Percentiles rank a stretch among this genome's conserved stretches.
Conservation (phyloP, 2,329 filamentous ascomycete species). For the Teratosphaeriaceae sp. region DNA sequence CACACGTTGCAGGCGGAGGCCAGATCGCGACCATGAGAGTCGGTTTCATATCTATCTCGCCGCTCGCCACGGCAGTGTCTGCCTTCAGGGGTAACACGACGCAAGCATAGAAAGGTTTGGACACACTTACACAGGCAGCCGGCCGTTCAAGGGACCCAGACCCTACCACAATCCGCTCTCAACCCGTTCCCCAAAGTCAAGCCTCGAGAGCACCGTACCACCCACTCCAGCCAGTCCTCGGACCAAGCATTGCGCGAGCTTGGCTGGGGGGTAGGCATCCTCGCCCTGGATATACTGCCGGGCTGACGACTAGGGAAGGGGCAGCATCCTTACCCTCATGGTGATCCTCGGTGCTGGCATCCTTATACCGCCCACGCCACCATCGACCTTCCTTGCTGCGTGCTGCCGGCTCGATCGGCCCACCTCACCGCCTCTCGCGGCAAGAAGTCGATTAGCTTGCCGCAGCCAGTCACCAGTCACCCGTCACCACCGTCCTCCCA, state of each 20-base stretch:
- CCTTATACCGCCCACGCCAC: slow-evolving; percentile 1
- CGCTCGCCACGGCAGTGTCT: no score
- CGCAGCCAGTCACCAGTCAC: not conserved
- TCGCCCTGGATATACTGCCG: no score
- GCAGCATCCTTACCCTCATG: slow-evolving; percentile 14
- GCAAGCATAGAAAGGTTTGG: not conserved
- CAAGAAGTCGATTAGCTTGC: not conserved
- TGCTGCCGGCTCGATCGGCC: not conserved
- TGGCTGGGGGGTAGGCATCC: no score
- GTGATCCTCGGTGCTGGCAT: slow-evolving; percentile 7
- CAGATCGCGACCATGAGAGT: not conserved
- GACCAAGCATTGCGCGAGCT: no score
- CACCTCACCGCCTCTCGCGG: not conserved
- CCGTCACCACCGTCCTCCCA: no score
- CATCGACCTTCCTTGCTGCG: slow-evolving; percentile 1
- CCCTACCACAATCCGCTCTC: slow-evolving; percentile 5
- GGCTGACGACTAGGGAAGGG: slow-evolving; percentile 3
- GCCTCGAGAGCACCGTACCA: slow-evolving; percentile 1
- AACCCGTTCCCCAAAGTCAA: slow-evolving; percentile 2
- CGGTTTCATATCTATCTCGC: no score
- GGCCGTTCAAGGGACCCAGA: not conserved
- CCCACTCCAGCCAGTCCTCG: no score
- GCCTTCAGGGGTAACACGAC: no score
- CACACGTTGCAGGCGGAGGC: no score
- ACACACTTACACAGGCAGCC: slow-evolving; percentile 4